Conservation (phyloP, 495 filamentous ascomycete genomes). For the Glarea lozoyensis region DNA sequence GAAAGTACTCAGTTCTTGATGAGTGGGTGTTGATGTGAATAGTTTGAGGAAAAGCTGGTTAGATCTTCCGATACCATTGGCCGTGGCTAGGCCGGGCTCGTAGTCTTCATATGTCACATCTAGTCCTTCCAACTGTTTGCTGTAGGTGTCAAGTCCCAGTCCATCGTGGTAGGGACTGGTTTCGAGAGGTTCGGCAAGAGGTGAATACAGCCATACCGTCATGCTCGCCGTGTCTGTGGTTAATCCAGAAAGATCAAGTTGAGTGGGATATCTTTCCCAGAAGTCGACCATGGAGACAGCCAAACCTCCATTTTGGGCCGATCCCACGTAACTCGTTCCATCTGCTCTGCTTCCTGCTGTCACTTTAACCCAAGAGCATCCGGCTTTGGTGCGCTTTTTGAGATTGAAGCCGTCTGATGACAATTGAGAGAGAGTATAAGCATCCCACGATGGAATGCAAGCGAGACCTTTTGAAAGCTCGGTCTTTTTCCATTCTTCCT, state of each 20-base stretch:
- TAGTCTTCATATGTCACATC: conserved; percentile 49
- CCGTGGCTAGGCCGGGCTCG: conserved; percentile 35
- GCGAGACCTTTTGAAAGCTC: conserved; percentile 29
- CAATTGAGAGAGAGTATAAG: conserved; percentile 36
- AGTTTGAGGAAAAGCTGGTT: conserved; percentile 35
- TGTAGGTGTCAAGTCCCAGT: conserved; percentile 31
- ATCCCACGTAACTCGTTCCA: conserved; percentile 39
- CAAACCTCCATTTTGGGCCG: conserved; percentile 34
- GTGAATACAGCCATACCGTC: conserved; percentile 42
- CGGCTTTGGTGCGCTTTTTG: conserved; percentile 38
- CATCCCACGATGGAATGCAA: conserved; percentile 39
- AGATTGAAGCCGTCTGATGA: conserved; percentile 41
- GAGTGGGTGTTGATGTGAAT: conserved; percentile 31
- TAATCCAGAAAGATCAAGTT: conserved; percentile 33
- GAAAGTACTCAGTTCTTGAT: conserved; percentile 24
- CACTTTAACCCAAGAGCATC: conserved; percentile 40
- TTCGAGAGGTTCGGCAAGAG: conserved; percentile 36
- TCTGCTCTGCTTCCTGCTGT: conserved; percentile 33
- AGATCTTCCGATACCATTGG: conserved; percentile 38
- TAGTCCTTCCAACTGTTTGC: conserved; percentile 37
- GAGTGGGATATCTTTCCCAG: conserved; percentile 41
- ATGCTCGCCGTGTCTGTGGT: conserved; percentile 28
- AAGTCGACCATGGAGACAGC: conserved; percentile 39
- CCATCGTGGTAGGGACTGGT: conserved; percentile 40
- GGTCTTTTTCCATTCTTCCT: conserved; percentile 27